Conservation (phyloP, 805 yeast genomes). For the Sugiyamaella americana region DNA sequence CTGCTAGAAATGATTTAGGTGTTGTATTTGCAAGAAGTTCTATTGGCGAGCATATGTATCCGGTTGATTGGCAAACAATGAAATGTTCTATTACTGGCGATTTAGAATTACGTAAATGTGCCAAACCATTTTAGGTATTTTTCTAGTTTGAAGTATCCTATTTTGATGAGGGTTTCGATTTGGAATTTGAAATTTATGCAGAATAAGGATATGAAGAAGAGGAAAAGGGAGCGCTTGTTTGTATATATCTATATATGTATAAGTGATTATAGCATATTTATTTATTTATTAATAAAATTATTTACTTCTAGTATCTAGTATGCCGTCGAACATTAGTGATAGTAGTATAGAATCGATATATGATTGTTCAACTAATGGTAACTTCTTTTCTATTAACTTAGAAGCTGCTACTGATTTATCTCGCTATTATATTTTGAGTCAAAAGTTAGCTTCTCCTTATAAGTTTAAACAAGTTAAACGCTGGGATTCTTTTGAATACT, state of each 20-base stretch:
- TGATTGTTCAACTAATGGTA: background rate
- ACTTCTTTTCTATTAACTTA: background rate
- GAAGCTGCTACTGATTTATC: background rate
- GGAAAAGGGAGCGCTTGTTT: background rate
- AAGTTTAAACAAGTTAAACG: background rate
- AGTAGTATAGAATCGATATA: background rate
- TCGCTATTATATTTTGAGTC: background rate
- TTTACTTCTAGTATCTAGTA: too few species aligned
- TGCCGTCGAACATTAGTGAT: too few species aligned
- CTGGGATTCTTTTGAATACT: background rate
- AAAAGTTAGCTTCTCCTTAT: background rate
- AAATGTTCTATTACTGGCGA: slow-evolving; percentile 67
- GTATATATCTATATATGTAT: too few species aligned
- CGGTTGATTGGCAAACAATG: slow-evolving; percentile 96
- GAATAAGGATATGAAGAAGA: background rate
- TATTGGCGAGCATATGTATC: slow-evolving; percentile 73
- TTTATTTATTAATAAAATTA: too few species aligned
- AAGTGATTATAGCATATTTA: background rate
- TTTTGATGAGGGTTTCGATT: background rate
- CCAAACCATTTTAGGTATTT: slow-evolving; percentile 58
- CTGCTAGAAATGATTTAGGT: slow-evolving; percentile 88
- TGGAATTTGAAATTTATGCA: background rate
- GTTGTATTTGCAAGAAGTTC: slow-evolving; percentile 80
- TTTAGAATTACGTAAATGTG: slow-evolving; percentile 79
- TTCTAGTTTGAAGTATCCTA: background rate